Conservation (phyloP, 78 protist species). For the Dictyostelium brefeldianum region DNA sequence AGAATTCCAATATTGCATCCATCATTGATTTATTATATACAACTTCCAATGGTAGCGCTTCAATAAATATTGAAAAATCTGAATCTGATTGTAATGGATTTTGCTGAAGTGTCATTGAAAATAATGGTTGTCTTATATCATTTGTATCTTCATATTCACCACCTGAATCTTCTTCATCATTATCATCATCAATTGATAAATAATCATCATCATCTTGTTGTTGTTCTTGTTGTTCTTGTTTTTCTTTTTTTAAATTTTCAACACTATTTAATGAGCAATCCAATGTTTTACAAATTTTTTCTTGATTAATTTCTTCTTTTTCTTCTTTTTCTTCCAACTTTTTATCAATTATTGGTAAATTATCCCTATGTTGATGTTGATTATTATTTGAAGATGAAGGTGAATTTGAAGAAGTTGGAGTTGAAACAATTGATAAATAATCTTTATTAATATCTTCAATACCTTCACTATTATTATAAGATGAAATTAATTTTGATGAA, state of each 20-base stretch:
- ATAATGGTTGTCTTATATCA: slow-evolving; percentile 50
- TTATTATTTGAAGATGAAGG: background rate
- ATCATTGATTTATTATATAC: slow-evolving; percentile 58
- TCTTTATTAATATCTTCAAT: slow-evolving; percentile 9
- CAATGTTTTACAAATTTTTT: background rate
- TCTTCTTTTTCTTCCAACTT: slow-evolving; percentile 1
- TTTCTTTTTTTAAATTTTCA: background rate
- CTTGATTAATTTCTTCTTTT: background rate
- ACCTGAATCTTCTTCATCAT: background rate
- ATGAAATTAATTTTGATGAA: background rate
- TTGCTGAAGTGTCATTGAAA: slow-evolving; percentile 66
- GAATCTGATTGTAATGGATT: slow-evolving; percentile 69
- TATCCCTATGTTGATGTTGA: background rate
- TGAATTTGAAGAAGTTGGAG: background rate
- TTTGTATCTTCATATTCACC: slow-evolving; percentile 24
- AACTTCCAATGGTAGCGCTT: slow-evolving; percentile 58
- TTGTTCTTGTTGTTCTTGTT: background rate
- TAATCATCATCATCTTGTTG: background rate
- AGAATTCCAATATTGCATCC: slow-evolving; percentile 60
- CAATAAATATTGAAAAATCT: slow-evolving; percentile 51
- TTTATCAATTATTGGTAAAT: background rate
- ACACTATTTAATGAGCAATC: background rate
- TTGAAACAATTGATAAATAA: slow-evolving; percentile 2
- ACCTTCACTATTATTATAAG: background rate
- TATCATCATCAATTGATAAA: background rate